A percentile compares a stretch with the other conserved stretches of the same genome.
Evolutionary conservation across 2,329 filamentous ascomycete genomes (phyloP).

Genomic region (Talaromyces marneffei): DNA sequence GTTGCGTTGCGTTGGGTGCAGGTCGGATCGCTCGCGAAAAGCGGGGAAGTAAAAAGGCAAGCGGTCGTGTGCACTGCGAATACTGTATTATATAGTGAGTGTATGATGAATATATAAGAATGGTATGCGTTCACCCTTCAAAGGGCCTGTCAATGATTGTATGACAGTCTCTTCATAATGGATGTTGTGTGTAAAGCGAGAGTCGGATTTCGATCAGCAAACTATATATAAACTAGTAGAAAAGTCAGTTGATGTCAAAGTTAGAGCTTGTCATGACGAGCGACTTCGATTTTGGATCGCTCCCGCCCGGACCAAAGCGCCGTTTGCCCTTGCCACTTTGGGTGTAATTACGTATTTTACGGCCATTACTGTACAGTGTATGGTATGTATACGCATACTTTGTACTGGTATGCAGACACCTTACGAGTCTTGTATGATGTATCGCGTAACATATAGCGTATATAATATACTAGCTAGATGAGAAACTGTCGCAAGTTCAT

Average conservation of each 20-base stretch:
- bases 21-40: not conserved
- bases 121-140: not conserved
- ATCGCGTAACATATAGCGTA: not conserved
- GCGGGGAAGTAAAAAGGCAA: not conserved
- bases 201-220: not conserved
- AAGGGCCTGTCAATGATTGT: not conserved
- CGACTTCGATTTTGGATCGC: not conserved
- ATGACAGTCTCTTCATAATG: slow-evolving; percentile 2
- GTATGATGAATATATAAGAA: not conserved
- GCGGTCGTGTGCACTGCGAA: not conserved
- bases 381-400: not conserved
- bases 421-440: not conserved
- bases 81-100: not conserved
- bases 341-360: not conserved
- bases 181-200: not conserved
- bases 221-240: not conserved
- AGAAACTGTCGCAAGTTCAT: not conserved
- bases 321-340: slow-evolving; percentile 6
- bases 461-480: not conserved
- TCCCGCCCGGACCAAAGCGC: slow-evolving; percentile 7
- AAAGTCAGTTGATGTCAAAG: slow-evolving; percentile 2
- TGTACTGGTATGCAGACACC: not conserved
- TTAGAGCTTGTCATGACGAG: not conserved
- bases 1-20: too few species aligned
- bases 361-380: not conserved